Evolutionary conservation across 805 yeast genomes (phyloP), one percentile per base, ranked within the genome.

Genomic region (Zygosaccharomyces bailii): DNA sequence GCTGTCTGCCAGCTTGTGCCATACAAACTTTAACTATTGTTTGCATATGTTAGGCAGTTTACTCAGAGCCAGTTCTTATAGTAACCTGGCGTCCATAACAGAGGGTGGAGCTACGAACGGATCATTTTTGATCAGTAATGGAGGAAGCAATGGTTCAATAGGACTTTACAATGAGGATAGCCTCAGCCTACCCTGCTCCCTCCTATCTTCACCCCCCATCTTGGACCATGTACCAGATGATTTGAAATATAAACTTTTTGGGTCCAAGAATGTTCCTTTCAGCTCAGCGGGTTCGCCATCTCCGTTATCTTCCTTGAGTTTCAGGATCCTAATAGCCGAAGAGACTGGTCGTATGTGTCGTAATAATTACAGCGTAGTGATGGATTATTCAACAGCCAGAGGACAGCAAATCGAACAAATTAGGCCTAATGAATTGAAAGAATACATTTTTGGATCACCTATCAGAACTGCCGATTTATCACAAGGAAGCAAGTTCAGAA

Each of bases 371-470:
- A 61, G 53, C 30, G 50, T 65, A 0, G 49, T 59, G 7, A 55
- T 63, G 41, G 74, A 70, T 45, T 57, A 65, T 29, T 53, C 60
- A 4, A 55, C 52, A 43, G 58, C 56, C 10, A 48, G 49, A 18
- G 48, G 57, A 0, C 43, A 46, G 16, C 44, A 48, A 9, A 52
- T 59, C 49, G 57, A 54, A 16, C 59, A 56, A 25, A 61, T 64
- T 18, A 53, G 67, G 33, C 56, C 56, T 2, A 60, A 53, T 43
- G 67, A 67, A 35, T 48, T 70, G 35, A 59, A 63, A 42, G 71
- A 69, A 20, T 62, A 66, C 41, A 65, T 67, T 45, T 70, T 70
- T 52, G 73, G 74, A 1, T 69, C 71, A 11, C 65, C 68, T 2
- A 55, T 70, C 47, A 59, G 64, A 49, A 59, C 52, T 45, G 62